Evolutionary conservation across 1,139 yeast genomes (phyloP).

Genomic region (Suhomyces taliae): DNA sequence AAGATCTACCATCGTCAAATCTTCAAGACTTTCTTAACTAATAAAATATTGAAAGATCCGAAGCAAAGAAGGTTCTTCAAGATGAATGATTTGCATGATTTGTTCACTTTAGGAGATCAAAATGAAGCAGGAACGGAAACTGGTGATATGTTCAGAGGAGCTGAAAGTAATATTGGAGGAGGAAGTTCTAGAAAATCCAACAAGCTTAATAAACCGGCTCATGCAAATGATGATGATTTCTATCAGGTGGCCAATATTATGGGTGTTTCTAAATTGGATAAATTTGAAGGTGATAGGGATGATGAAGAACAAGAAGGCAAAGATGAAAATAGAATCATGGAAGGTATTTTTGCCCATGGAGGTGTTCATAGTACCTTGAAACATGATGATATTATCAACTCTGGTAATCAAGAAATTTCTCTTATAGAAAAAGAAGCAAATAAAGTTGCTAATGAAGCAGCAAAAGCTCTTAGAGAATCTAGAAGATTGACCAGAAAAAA

Average conservation of each 20-base stretch:
- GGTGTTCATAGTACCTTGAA: constrained; percentile 77
- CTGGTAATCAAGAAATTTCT: constrained; percentile 48
- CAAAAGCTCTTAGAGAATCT: constrained; percentile 68
- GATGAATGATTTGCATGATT: constrained; percentile 85
- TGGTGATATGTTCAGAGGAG: constrained; percentile 61
- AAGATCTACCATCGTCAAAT: constrained; percentile 95
- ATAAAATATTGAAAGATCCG: constrained; percentile 92
- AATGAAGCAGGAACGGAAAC: constrained; percentile 67
- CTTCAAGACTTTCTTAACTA: constrained; percentile 90
- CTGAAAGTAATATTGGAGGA: constrained; percentile 36
- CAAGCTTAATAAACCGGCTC: constrained; percentile 25
- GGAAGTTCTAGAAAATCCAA: constrained; percentile 25
- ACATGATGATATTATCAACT: constrained; percentile 75
- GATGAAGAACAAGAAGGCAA: constrained; percentile 29
- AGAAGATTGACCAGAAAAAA: constrained; percentile 62
- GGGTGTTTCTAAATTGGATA: constrained; percentile 57
- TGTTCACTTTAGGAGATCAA: constrained; percentile 79
- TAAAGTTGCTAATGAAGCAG: constrained; percentile 74
- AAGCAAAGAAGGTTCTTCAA: constrained; percentile 92
- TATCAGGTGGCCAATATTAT: constrained; percentile 50
- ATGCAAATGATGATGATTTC: constrained; percentile 54
- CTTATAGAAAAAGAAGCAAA: constrained; percentile 76
- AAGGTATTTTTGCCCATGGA: constrained; percentile 67
- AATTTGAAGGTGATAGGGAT: constrained; percentile 45
- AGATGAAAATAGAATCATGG: constrained; percentile 66